Conservation (phyloP, 2,329 filamentous ascomycete species). For the Diaporthe sp. region DNA sequence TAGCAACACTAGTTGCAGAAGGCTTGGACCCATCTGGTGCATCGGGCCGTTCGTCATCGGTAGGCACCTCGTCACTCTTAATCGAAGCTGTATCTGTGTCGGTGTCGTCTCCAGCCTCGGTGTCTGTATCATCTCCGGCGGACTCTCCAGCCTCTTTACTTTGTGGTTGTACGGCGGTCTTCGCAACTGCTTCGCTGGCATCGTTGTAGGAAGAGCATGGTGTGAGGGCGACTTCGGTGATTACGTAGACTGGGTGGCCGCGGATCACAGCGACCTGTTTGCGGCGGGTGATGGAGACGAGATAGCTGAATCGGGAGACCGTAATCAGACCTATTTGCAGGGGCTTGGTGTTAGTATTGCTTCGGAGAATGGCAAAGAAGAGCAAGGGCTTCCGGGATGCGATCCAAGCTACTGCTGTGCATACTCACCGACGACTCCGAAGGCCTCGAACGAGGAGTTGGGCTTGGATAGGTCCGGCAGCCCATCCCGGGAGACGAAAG, state of each 20-base stretch:
- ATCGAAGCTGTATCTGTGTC: constrained; percentile 50
- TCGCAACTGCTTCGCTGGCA: constrained; percentile 77
- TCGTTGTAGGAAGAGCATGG: constrained; percentile 83
- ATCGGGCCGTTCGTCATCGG: constrained; percentile 51
- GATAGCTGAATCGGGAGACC: constrained; percentile 83
- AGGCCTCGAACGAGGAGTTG: constrained; percentile 68
- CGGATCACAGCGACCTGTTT: constrained; percentile 90
- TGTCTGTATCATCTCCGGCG: constrained; percentile 48
- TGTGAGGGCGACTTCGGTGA: constrained; percentile 92
- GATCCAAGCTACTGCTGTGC: background rate
- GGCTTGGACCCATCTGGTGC: constrained; percentile 23
- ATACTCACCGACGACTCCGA: constrained; percentile 68
- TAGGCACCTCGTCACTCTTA: constrained; percentile 55
- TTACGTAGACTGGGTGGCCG: constrained; percentile 84
- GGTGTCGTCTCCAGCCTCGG: constrained; percentile 63
- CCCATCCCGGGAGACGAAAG: constrained; percentile 58
- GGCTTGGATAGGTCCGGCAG: constrained; percentile 58
- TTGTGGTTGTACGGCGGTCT: constrained; percentile 62
- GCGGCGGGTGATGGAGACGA: constrained; percentile 87
- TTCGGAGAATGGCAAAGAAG: background rate
- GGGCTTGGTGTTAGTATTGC: background rate
- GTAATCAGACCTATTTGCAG: constrained; percentile 79
- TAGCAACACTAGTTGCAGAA: constrained; percentile 75
- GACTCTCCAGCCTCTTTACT: constrained; percentile 50
- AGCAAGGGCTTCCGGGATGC: background rate